A percentile compares a stretch with the other conserved stretches of the same genome.
Conservation (phyloP, 306 rosid genomes). For the Neltuma alba region DNA sequence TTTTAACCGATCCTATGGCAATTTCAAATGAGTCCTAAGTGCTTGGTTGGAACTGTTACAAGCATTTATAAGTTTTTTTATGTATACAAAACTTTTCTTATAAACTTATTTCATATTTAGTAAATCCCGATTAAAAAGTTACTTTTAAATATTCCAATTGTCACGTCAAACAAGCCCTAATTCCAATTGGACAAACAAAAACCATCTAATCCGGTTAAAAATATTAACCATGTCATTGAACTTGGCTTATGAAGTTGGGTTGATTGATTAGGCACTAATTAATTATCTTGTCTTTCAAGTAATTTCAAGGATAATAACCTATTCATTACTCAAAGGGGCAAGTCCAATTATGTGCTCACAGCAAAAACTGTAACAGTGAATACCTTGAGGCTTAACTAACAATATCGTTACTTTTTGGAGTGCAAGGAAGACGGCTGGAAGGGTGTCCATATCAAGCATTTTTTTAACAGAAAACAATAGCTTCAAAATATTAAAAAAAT, state of each 20-base stretch:
- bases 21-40: no score
- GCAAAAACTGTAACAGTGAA: not conserved
- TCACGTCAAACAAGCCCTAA: not conserved
- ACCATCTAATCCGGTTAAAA: not conserved
- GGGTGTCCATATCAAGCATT: not conserved
- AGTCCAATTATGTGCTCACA: not conserved
- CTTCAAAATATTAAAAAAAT: not conserved
- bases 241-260: not conserved
- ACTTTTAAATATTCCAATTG: no score
- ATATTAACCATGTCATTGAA: not conserved
- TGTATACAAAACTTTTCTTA: no score
- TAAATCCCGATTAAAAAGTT: no score
- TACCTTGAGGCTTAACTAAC: not conserved
- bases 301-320: not conserved
- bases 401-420: not conserved
- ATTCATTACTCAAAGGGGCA: not conserved
- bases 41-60: no score
- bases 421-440: not conserved
- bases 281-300: slow-evolving; percentile 2
- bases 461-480: not conserved
- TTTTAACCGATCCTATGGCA: no score
- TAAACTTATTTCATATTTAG: no score
- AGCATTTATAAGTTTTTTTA: no score
- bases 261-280: not conserved
- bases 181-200: not conserved